A percentile compares a stretch with the other conserved stretches of the same genome.
phyloP scores from a whole-genome alignment of 78 protist genomes.

The slime mould (Dictyostelium discoideum) region dicty_2.7 NC_007088.5:1494501-1495000 shows the following conservation, averaged over 20 bases:
- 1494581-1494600: too few species aligned
- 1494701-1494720: too few species aligned
- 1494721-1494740: too few species aligned
- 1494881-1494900: background rate
- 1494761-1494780: background rate
- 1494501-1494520: too few species aligned
- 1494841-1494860: background rate
- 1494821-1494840: background rate
- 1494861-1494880: background rate
- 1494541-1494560: too few species aligned
- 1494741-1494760: background rate
- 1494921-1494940: background rate
- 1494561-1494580: too few species aligned
- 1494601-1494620: too few species aligned
- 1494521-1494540: too few species aligned
- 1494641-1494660: too few species aligned
- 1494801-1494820: background rate
- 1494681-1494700: too few species aligned
- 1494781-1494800: background rate
- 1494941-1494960: background rate
- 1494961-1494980: background rate
- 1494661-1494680: too few species aligned
- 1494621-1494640: too few species aligned
- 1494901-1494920: background rate
- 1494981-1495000: background rate